Evolutionary conservation across 2,329 filamentous ascomycete genomes (phyloP).

Genomic region (Aspergillus hiratsukae): DNA sequence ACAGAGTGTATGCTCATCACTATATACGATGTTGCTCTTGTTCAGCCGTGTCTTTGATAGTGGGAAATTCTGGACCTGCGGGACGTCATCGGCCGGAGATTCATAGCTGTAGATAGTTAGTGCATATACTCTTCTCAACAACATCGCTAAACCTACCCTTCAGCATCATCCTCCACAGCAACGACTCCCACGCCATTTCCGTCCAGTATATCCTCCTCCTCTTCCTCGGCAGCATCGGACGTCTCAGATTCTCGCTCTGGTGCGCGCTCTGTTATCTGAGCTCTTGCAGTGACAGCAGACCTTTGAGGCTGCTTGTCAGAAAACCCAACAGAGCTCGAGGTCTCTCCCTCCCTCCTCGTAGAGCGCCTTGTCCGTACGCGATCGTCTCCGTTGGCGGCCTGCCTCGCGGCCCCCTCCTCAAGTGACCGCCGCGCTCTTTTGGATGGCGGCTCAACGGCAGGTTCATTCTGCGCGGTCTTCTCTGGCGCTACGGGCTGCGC

Average conservation of each 20-base stretch:
- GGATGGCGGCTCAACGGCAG: conserved; percentile 27
- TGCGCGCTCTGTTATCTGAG: conserved; percentile 5
- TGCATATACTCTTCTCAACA: neutral
- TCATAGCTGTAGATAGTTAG: conserved; percentile 27
- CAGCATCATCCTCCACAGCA: conserved; percentile 20
- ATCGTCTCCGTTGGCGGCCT: conserved; percentile 12
- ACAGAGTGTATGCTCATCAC: conserved; percentile 34
- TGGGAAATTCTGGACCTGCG: conserved; percentile 34
- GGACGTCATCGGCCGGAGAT: conserved; percentile 26
- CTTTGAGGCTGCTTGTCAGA: conserved; percentile 8
- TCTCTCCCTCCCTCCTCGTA: conserved; percentile 16
- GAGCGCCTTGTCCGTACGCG: conserved; percentile 15
- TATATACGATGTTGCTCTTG: conserved; percentile 36
- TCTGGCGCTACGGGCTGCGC: conserved; percentile 20
- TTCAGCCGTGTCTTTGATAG: conserved; percentile 36
- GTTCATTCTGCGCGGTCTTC: conserved; percentile 14
- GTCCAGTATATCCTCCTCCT: conserved; percentile 10
- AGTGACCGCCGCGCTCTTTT: conserved; percentile 31
- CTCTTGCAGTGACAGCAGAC: conserved; percentile 1
- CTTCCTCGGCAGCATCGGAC: conserved; percentile 11
- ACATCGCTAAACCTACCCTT: conserved; percentile 18
- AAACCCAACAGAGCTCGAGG: conserved; percentile 3
- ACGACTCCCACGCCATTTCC: conserved; percentile 20
- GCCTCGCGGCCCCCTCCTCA: conserved; percentile 13
- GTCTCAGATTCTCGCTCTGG: conserved; percentile 4